Conservation (phyloP, 2,329 filamentous ascomycete species). For the Ophiostoma angusticollis region DNA sequence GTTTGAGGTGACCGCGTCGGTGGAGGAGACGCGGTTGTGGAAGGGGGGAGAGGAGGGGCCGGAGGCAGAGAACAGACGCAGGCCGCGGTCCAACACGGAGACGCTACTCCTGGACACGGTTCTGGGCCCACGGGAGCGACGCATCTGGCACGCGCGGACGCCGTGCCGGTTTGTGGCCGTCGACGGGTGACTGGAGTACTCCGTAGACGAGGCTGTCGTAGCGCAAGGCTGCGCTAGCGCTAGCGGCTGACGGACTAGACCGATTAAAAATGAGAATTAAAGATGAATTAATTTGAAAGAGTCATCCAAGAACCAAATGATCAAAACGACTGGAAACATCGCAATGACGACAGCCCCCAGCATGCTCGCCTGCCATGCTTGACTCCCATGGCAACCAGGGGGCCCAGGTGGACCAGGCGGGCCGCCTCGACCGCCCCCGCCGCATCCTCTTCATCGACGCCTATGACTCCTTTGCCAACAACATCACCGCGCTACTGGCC, state of each 20-base stretch:
- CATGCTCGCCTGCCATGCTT: no score
- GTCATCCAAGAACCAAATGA: no score
- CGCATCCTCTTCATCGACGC: constrained; percentile 80
- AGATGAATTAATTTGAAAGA: no score
- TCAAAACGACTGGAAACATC: no score
- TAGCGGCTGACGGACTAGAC: no score
- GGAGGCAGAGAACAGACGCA: constrained; percentile 15
- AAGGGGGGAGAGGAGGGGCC: constrained; percentile 6
- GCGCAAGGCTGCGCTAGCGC: background rate
- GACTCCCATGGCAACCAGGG: no score
- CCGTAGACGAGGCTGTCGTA: background rate
- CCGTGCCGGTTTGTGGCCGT: constrained; percentile 41
- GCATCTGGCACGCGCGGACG: constrained; percentile 51
- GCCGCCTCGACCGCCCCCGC: background rate
- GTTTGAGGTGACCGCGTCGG: constrained; percentile 67
- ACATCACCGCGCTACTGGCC: constrained; percentile 73
- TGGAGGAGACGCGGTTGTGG: constrained; percentile 64
- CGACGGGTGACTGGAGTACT: constrained; percentile 24
- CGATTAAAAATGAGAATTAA: no score
- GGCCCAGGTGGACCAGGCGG: no score
- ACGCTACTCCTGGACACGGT: constrained; percentile 46
- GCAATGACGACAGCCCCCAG: no score
- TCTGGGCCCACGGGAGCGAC: constrained; percentile 45
- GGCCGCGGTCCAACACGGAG: constrained; percentile 38
- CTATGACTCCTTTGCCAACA: constrained; percentile 94